These are phyloP conservation scores for Lathyrus tuberosus DNA, from an alignment of 306 rosid species.

Conservation along the genomic window DNA sequence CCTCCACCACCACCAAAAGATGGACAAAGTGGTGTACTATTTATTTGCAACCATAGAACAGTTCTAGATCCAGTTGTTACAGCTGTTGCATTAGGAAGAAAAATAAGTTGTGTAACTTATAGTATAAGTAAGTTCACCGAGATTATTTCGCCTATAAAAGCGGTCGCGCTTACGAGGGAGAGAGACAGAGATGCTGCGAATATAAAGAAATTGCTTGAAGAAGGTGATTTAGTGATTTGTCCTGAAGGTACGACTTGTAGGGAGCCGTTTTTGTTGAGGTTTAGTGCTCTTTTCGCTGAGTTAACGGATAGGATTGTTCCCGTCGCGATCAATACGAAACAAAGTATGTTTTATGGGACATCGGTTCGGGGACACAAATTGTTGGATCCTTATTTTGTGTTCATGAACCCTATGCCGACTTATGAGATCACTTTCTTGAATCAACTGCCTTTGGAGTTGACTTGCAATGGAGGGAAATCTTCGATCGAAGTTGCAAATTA, in stretches of 20 bases:
- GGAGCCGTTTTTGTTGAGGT: slow-evolving; percentile 76
- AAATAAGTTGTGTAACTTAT: slow-evolving; percentile 90
- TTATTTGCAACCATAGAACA: slow-evolving; percentile 84
- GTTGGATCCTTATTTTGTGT: slow-evolving; percentile 87
- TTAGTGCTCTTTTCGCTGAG: slow-evolving; percentile 91
- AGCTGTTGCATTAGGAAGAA: slow-evolving; percentile 74
- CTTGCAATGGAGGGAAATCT: slow-evolving; percentile 79
- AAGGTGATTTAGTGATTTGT: slow-evolving; percentile 85
- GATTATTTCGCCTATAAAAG: slow-evolving; percentile 76
- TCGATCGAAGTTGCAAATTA: slow-evolving; percentile 85
- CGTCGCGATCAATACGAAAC: slow-evolving; percentile 81
- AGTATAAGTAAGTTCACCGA: slow-evolving; percentile 83
- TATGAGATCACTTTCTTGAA: slow-evolving; percentile 83
- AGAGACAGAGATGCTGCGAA: slow-evolving; percentile 79
- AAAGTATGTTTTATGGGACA: slow-evolving; percentile 78
- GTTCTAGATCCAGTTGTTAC: slow-evolving; percentile 80
- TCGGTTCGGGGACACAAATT: slow-evolving; percentile 63
- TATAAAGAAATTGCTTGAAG: slow-evolving; percentile 70
- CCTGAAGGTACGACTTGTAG: slow-evolving; percentile 97
- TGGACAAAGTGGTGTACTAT: slow-evolving; percentile 79
- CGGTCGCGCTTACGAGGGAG: slow-evolving; percentile 79
- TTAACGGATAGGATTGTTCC: slow-evolving; percentile 82
- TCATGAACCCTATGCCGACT: slow-evolving; percentile 88
- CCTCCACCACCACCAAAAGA: slow-evolving; percentile 81
- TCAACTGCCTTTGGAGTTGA: slow-evolving; percentile 68